phyloP scores from a whole-genome alignment of 192 early-diverging fungal genomes.

The Podila verticillata region DNA sequence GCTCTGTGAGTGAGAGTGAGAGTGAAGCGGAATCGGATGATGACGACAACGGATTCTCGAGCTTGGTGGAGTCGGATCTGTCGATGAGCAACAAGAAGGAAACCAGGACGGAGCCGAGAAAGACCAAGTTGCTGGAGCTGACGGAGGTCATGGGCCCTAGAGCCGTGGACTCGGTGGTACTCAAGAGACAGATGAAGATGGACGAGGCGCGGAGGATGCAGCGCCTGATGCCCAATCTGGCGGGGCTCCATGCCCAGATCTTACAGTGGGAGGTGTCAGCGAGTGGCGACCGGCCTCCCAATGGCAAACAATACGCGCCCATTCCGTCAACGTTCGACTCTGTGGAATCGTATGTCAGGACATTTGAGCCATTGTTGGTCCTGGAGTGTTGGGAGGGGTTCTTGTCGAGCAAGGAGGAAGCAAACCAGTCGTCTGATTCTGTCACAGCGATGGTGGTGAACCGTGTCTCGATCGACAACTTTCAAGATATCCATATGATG shows the following conservation, averaged over 20 bases:
- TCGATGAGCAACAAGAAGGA: constrained; percentile 20
- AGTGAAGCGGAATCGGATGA: constrained; percentile 46
- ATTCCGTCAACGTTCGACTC: constrained; percentile 72
- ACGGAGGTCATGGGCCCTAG: constrained; percentile 17
- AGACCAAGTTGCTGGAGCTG: constrained; percentile 57
- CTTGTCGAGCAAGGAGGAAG: constrained; percentile 74
- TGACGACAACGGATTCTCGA: constrained; percentile 28
- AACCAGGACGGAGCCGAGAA: constrained; percentile 45
- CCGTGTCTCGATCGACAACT: constrained; percentile 75
- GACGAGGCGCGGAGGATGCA: constrained; percentile 56
- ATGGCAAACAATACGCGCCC: constrained; percentile 28
- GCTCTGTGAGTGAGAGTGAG: constrained; percentile 25
- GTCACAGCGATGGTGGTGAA: constrained; percentile 53
- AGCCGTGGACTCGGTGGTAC: constrained; percentile 16
- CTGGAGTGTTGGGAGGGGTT: constrained; percentile 90
- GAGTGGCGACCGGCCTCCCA: constrained; percentile 65
- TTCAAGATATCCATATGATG: constrained; percentile 74
- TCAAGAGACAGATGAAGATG: constrained; percentile 10
- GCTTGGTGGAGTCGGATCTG: constrained; percentile 35
- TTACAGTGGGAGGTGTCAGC: constrained; percentile 69
- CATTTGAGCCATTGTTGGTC: constrained; percentile 85
- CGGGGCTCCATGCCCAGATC: constrained; percentile 64
- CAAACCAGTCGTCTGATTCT: constrained; percentile 58
- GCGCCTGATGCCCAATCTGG: constrained; percentile 63
- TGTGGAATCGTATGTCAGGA: constrained; percentile 64